Conservation (phyloP, 257 asterid species). For the Jacaranda mimosifolia region DNA sequence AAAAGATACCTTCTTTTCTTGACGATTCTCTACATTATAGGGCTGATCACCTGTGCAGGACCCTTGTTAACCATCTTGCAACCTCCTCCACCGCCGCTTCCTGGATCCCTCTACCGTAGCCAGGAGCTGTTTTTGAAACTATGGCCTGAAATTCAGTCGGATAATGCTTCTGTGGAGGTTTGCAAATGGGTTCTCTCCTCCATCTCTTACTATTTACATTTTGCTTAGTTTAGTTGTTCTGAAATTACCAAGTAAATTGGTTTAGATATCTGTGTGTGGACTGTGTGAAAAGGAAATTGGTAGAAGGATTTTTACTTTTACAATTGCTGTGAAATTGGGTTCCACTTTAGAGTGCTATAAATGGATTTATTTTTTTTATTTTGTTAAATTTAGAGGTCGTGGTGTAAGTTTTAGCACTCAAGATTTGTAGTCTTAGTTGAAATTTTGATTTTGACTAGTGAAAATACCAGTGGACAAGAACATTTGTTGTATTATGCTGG, state of each 20-base stretch:
- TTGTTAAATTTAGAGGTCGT: too few relatives aligned
- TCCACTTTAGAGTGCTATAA: neutral
- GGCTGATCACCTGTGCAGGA: conserved; percentile 73
- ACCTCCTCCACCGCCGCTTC: conserved; percentile 60
- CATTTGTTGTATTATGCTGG: conserved; percentile 3
- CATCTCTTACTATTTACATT: conserved; percentile 2
- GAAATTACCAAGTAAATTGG: neutral
- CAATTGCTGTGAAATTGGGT: neutral
- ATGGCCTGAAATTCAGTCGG: conserved; percentile 75
- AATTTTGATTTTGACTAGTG: conserved; percentile 32
- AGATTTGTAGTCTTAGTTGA: conserved; percentile 1
- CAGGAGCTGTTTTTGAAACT: conserved; percentile 63
- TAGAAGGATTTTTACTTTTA: neutral
- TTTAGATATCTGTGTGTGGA: neutral
- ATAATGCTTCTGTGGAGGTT: conserved; percentile 77
- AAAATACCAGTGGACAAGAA: conserved; percentile 16
- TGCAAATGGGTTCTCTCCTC: neutral
- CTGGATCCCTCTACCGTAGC: conserved; percentile 76
- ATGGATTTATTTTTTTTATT: too few relatives aligned
- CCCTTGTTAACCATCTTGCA: conserved; percentile 64
- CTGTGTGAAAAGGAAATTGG: neutral
- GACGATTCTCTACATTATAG: conserved; percentile 62
- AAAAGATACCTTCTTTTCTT: conserved; percentile 56
- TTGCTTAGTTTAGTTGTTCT: neutral
- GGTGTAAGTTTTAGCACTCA: neutral